Percentiles rank a stretch among this genome's conserved stretches.
These are phyloP conservation scores for Fusarium compactum DNA, from an alignment of 2,329 filamentous ascomycete genomes.

Conservation along the genomic window DNA sequence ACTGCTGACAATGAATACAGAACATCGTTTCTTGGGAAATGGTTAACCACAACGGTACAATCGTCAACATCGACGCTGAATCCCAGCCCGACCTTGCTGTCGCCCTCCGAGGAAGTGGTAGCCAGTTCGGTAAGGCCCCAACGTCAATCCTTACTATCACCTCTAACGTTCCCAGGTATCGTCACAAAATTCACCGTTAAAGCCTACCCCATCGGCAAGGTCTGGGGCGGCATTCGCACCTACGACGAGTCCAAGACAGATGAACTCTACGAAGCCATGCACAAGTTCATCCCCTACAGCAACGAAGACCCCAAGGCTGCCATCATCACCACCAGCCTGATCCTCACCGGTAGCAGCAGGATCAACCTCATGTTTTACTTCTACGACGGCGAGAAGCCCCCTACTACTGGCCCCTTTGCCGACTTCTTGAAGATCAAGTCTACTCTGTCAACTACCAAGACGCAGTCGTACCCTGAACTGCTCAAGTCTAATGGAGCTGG, in stretches of 20 bases:
- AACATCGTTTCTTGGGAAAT: conserved; percentile 25
- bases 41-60: conserved; percentile 21
- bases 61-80: conserved; percentile 1
- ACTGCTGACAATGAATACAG: not conserved
- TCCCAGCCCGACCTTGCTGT: conserved; percentile 22
- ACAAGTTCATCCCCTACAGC: conserved; percentile 22
- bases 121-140: conserved; percentile 11
- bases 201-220: not conserved
- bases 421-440: conserved; percentile 22
- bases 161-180: not conserved
- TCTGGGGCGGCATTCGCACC: conserved; percentile 22
- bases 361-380: conserved; percentile 19
- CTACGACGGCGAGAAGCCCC: conserved; percentile 20
- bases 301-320: conserved; percentile 12
- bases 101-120: conserved; percentile 17
- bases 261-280: conserved; percentile 16
- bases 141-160: fast-evolving
- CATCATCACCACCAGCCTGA: conserved; percentile 2
- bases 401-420: conserved; percentile 20
- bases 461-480: conserved; percentile 9
- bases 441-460: not conserved
- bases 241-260: conserved; percentile 16
- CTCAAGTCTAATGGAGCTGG: conserved; percentile 18
- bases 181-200: conserved; percentile 13
- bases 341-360: not conserved